Evolutionary conservation across 345 rosid species (phyloP).

Genomic region (Camelina sativa): DNA sequence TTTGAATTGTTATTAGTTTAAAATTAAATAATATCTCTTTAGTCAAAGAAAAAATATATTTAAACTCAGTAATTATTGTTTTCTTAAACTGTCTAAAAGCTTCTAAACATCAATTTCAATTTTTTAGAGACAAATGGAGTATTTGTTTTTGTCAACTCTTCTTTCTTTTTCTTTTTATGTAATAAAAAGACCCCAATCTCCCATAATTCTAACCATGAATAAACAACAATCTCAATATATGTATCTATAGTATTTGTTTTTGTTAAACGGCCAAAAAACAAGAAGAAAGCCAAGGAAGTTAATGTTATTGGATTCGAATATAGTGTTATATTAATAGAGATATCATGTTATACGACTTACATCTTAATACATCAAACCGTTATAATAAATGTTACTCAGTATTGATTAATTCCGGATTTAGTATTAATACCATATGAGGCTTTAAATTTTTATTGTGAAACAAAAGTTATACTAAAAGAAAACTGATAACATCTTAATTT

Average conservation of each 20-base stretch:
- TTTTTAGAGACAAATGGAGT: too few relatives aligned
- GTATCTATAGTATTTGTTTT: not conserved
- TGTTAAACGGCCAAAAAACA: not conserved
- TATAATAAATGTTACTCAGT: not conserved
- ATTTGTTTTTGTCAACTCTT: not conserved
- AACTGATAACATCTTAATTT: not conserved
- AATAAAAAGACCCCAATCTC: not conserved
- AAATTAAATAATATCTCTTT: too few relatives aligned
- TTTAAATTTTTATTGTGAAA: not conserved
- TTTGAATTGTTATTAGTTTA: too few relatives aligned
- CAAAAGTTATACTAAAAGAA: not conserved
- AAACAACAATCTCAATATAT: not conserved
- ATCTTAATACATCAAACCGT: not conserved
- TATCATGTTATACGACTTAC: not conserved
- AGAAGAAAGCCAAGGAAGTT: slow-evolving; percentile 5
- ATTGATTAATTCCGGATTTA: not conserved
- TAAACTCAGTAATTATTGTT: too few relatives aligned
- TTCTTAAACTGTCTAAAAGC: too few relatives aligned
- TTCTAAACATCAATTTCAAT: too few relatives aligned
- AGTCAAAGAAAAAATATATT: too few relatives aligned
- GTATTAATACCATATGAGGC: too few relatives aligned
- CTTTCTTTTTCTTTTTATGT: not conserved
- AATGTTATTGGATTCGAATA: slow-evolving; percentile 1
- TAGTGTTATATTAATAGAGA: not conserved
- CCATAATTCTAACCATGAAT: not conserved